Percentiles rank a stretch among this genome's conserved stretches.
phyloP scores from a whole-genome alignment of 2,329 filamentous ascomycete genomes.

The Alternaria angustiovoidea region DNA sequence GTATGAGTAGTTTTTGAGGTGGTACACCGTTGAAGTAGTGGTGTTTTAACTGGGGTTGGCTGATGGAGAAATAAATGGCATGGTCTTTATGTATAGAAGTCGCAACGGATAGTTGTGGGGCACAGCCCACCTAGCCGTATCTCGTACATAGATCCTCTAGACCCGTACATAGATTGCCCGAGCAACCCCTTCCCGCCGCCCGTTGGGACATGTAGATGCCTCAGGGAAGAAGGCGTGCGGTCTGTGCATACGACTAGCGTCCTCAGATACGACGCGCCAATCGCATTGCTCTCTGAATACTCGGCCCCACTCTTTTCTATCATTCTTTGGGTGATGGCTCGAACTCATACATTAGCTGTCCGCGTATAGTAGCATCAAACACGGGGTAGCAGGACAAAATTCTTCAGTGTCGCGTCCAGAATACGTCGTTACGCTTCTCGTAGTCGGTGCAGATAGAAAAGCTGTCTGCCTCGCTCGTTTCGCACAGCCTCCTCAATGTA shows the following conservation, averaged over 20 bases:
- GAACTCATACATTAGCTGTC: not conserved
- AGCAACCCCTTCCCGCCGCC: not conserved
- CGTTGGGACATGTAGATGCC: not conserved
- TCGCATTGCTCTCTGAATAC: slow-evolving; percentile 8
- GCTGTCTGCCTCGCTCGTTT: not conserved
- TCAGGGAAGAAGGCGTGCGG: not conserved
- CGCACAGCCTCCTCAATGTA: not conserved
- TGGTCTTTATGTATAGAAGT: slow-evolving; percentile 1
- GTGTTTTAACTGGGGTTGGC: not conserved
- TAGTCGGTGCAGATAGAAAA: not conserved
- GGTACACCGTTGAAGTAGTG: not conserved
- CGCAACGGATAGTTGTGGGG: not conserved
- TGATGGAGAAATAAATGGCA: not conserved
- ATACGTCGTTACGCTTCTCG: not conserved
- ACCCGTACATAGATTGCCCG: not conserved
- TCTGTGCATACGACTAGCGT: slow-evolving; percentile 14
- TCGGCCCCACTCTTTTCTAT: not conserved
- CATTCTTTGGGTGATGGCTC: not conserved
- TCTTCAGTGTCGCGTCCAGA: not conserved
- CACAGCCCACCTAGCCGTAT: not conserved
- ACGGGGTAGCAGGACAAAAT: not conserved
- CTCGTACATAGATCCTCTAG: slow-evolving; percentile 3
- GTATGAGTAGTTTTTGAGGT: not conserved
- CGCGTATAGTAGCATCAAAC: not conserved
- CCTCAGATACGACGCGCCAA: slow-evolving; percentile 8